Conservation (phyloP, 257 asterid species). For the Lycium barbarum region DNA sequence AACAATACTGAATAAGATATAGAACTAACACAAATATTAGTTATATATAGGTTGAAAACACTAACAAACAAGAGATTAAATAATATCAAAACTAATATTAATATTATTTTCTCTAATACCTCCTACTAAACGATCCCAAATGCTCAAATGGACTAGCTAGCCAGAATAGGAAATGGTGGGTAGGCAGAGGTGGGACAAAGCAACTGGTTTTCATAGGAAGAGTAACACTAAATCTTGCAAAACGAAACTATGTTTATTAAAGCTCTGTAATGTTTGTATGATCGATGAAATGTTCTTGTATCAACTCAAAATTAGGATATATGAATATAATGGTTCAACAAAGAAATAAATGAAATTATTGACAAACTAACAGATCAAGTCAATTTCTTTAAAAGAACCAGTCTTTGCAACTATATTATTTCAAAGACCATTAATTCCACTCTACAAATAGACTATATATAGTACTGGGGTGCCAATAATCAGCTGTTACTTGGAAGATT, state of each 20-base stretch:
- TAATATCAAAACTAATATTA: no score
- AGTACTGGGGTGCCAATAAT: no score
- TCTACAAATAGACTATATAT: no score
- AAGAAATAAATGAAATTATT: not conserved
- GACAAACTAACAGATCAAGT: not conserved
- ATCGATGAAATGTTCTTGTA: not conserved
- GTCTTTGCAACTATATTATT: no score
- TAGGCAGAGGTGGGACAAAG: not conserved
- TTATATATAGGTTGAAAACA: no score
- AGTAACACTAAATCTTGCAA: not conserved
- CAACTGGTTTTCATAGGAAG: not conserved
- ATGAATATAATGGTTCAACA: constrained; percentile 5
- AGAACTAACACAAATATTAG: no score
- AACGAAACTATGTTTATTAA: not conserved
- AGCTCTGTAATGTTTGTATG: not conserved
- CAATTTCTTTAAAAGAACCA: not conserved
- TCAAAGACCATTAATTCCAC: no score
- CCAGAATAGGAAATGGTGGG: not conserved
- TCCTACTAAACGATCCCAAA: no score
- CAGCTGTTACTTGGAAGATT: no score
- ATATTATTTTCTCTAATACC: no score
- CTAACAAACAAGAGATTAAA: no score
- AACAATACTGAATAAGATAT: no score
- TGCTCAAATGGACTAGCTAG: not conserved
- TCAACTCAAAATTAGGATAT: not conserved